A percentile compares a stretch with the other conserved stretches of the same genome.
phyloP scores from a whole-genome alignment of 225 moss, liverwort and hornwort genomes.

The Lunularia cruciata region DNA sequence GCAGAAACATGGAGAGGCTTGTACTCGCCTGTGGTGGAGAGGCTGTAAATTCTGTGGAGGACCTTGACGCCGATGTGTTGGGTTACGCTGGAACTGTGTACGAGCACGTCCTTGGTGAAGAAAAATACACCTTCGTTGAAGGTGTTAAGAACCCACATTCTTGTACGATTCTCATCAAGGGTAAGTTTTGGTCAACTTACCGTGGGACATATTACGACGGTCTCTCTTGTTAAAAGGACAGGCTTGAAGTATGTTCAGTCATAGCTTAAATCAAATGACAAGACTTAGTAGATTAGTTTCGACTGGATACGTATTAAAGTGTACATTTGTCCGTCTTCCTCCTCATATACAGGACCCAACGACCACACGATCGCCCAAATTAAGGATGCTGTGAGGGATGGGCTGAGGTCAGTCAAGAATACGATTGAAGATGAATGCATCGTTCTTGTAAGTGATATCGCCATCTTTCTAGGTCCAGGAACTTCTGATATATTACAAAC shows the following conservation, averaged over 20 bases:
- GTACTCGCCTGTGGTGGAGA: constrained; percentile 90
- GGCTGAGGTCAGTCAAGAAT: constrained; percentile 90
- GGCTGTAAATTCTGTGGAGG: constrained; percentile 86
- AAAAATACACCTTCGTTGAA: constrained; percentile 95
- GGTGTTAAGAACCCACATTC: constrained; percentile 89
- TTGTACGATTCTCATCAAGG: constrained; percentile 94
- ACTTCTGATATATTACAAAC: too few relatives aligned
- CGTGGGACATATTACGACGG: too few relatives aligned
- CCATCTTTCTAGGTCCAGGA: too few relatives aligned
- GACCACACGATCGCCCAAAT: constrained; percentile 99
- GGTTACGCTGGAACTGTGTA: constrained; percentile 89
- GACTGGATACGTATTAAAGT: not conserved
- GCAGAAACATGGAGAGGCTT: constrained; percentile 94
- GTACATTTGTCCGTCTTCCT: too few relatives aligned
- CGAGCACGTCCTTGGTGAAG: constrained; percentile 96
- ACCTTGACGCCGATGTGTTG: constrained; percentile 55
- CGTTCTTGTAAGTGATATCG: constrained; percentile 48
- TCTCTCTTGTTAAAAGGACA: too few relatives aligned
- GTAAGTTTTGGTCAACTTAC: too few relatives aligned
- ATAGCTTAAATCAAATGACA: too few relatives aligned
- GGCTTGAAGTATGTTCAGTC: too few relatives aligned
- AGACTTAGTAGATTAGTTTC: too few relatives aligned
- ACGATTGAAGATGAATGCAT: constrained; percentile 83
- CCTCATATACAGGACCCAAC: constrained; percentile 75
- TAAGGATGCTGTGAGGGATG: constrained; percentile 93